Percentiles rank a stretch among this genome's conserved stretches.
Conservation (phyloP, 2,329 filamentous ascomycete genomes). For the Curvularia hawaiiensis region DNA sequence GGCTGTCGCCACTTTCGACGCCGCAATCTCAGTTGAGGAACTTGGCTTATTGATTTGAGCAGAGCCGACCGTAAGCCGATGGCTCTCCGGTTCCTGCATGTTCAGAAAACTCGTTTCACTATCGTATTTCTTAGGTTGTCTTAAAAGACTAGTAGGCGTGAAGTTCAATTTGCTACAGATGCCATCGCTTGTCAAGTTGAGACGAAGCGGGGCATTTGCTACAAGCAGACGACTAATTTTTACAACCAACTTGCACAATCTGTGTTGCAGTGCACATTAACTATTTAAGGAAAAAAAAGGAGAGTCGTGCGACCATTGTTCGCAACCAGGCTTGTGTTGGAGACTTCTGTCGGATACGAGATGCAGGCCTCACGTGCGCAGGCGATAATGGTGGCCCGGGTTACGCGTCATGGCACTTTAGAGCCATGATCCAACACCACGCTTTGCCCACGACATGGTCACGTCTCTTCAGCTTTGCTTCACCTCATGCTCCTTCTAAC, state of each 20-base stretch:
- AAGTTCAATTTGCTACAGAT: background rate
- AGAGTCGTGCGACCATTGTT: background rate
- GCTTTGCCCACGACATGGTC: slow-evolving; percentile 3
- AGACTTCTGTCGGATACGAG: background rate
- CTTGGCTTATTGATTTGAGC: background rate
- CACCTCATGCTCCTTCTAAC: slow-evolving; percentile 6
- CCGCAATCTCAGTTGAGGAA: background rate
- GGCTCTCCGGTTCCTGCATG: background rate
- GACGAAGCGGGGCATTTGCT: background rate
- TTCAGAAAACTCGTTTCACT: background rate
- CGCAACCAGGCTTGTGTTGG: background rate
- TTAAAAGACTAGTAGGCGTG: background rate
- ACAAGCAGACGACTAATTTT: background rate
- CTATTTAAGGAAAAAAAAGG: background rate
- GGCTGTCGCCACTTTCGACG: background rate
- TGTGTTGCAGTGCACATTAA: background rate
- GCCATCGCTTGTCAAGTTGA: background rate
- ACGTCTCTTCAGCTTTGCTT: slow-evolving; percentile 1
- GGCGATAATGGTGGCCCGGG: slow-evolving; percentile 16
- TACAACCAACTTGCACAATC: background rate
- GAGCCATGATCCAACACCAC: slow-evolving; percentile 6
- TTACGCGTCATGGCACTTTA: slow-evolving; percentile 22
- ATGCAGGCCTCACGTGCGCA: slow-evolving; percentile 15
- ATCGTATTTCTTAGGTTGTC: background rate
- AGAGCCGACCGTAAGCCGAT: background rate